These are phyloP conservation scores for Lachancea kluyveri DNA, from an alignment of 805 yeast genomes.

Conservation along the genomic window DNA sequence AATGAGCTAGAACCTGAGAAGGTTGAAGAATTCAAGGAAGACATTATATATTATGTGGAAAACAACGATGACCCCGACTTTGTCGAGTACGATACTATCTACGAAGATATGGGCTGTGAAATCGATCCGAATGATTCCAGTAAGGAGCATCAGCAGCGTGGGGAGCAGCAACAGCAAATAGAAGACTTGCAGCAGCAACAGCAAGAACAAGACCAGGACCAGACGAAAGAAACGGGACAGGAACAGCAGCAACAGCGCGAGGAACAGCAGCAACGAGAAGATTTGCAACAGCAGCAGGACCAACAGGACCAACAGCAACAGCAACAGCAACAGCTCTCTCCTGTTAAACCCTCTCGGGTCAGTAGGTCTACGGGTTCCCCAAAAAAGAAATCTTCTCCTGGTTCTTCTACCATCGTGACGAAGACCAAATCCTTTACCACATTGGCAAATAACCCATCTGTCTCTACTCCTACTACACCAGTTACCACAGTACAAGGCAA, in stretches of 20 bases:
- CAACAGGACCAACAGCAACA: too few species aligned
- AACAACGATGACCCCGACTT: constrained; percentile 90
- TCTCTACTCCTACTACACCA: constrained; percentile 13
- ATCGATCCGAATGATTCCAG: constrained; percentile 42
- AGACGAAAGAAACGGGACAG: not conserved
- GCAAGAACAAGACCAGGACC: constrained; percentile 7
- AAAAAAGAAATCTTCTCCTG: constrained; percentile 31
- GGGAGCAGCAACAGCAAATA: too few species aligned
- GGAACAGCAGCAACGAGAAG: constrained; percentile 8
- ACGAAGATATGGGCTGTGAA: constrained; percentile 68
- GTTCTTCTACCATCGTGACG: constrained; percentile 7
- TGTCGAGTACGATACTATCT: constrained; percentile 87
- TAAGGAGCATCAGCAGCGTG: constrained; percentile 30
- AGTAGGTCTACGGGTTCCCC: too few species aligned
- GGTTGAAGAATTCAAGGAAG: constrained; percentile 75
- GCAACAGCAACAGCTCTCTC: too few species aligned
- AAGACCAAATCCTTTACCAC: constrained; percentile 1
- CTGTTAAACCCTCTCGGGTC: too few species aligned
- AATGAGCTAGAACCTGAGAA: constrained; percentile 74
- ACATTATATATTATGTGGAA: constrained; percentile 88
- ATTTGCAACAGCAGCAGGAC: constrained; percentile 3
- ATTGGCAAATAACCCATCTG: too few species aligned
- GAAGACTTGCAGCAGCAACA: too few species aligned
- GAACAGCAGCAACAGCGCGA: constrained; percentile 3
- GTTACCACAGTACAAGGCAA: constrained; percentile 1